Conservation (phyloP, 2,329 filamentous ascomycete genomes). For the Plectosphaerella plurivora region DNA sequence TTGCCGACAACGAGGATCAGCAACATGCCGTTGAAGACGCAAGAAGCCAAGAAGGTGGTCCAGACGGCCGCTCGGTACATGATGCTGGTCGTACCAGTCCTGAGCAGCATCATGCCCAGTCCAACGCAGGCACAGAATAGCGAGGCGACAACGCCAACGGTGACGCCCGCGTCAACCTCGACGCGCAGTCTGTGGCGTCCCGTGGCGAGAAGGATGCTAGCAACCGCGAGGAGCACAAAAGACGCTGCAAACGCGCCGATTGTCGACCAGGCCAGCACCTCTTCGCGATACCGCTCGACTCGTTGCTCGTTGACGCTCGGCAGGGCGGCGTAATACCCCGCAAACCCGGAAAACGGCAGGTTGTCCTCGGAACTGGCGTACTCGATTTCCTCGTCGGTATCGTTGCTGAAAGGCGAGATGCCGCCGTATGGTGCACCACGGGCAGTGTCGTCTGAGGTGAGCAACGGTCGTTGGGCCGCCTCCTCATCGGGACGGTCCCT, state of each 20-base stretch:
- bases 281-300: slow-evolving; percentile 45
- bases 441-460: not conserved
- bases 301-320: slow-evolving; percentile 49
- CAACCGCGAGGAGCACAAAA: slow-evolving; percentile 59
- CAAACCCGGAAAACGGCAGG: slow-evolving; percentile 45
- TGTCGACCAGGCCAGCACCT: slow-evolving; percentile 49
- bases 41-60: slow-evolving; percentile 28
- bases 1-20: slow-evolving; percentile 36
- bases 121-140: slow-evolving; percentile 59
- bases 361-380: slow-evolving; percentile 48
- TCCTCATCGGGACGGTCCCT: slow-evolving; percentile 2
- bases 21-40: slow-evolving; percentile 39
- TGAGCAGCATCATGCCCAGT: slow-evolving; percentile 53
- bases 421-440: slow-evolving; percentile 11
- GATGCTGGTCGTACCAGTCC: slow-evolving; percentile 38
- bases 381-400: slow-evolving; percentile 41
- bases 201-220: slow-evolving; percentile 61
- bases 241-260: slow-evolving; percentile 53
- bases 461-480: not conserved
- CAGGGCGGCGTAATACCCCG: slow-evolving; percentile 47
- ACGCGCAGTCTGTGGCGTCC: slow-evolving; percentile 62
- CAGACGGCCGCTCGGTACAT: slow-evolving; percentile 37
- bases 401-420: slow-evolving; percentile 19
- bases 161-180: slow-evolving; percentile 71
- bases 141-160: slow-evolving; percentile 64